Percentiles rank a stretch among this genome's conserved stretches.
These are phyloP conservation scores for Cutaneotrichosporon cutaneum DNA, from an alignment of 1,284 basidiomycete genomes.

Conservation along the genomic window DNA sequence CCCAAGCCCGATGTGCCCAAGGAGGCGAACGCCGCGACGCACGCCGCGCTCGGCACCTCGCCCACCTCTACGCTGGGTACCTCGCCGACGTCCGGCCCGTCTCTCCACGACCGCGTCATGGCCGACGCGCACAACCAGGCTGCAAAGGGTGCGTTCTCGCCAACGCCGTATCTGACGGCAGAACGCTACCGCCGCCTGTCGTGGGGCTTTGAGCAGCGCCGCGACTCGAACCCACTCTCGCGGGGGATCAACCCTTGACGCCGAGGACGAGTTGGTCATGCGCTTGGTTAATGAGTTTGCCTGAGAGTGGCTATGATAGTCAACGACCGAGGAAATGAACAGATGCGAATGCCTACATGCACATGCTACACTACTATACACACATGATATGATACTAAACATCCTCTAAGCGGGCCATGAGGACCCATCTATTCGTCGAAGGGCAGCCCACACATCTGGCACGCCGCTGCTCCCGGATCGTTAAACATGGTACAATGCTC, in stretches of 20 bases:
- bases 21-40: background rate
- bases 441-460: slow-evolving; percentile 26
- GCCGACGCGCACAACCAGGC: background rate
- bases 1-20: background rate
- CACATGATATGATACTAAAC: background rate
- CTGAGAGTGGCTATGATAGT: background rate
- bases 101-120: background rate
- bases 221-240: background rate
- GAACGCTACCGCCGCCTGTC: background rate
- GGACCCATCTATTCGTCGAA: background rate
- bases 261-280: background rate
- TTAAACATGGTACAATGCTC: slow-evolving; percentile 35
- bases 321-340: background rate
- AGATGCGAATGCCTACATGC: background rate
- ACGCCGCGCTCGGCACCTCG: background rate
- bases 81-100: background rate
- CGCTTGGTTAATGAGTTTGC: background rate
- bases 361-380: background rate
- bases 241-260: slow-evolving; percentile 1
- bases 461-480: slow-evolving; percentile 23
- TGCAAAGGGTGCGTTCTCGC: background rate
- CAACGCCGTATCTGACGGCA: background rate
- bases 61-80: background rate
- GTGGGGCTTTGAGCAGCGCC: background rate
- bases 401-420: background rate